Evolutionary conservation across 495 filamentous ascomycete species (phyloP), one percentile per base, ranked within the genome.

Genomic region (Tricharina praecox): DNA sequence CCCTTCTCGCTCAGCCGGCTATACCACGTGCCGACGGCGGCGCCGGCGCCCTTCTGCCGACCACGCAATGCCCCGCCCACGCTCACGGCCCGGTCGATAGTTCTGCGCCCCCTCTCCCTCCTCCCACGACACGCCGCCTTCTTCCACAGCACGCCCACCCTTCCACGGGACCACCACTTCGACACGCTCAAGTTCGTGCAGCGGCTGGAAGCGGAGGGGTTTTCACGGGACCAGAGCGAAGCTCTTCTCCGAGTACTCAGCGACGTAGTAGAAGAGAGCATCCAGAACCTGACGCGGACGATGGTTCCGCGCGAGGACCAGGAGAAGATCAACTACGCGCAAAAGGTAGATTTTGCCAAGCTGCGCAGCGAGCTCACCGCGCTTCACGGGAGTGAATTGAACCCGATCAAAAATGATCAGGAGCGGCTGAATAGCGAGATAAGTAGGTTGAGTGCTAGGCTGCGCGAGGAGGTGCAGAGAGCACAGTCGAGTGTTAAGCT

Each of bases 291-390:
- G 18, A 96, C 92, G 0, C 80, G 90, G 47, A 96, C 90, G 9
- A 96, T 99, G 92, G 92, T 99, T 2, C 72, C 92, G n/a, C 82
- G 84, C 58, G 92, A 96, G 66, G 92, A 85, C 51, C 77, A 81
- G 34, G 80, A 81, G 50, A 78, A 78, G 50, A 79, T 84, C 4
- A 92, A 85, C 2, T 99, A 99, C 66, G 93, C 86, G 0, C 92
- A 96, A 61, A 96, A 96, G 65, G 92, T 99, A 47, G 90, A 99
- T 67, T 96, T 99, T 57, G 85, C 90, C n/a, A 94, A 96, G 69
- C 77, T 96, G 16, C 85, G 90, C 61, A 88, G 84, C 21, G 90
- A 99, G 64, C 76, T 99, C 1, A 75, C 93, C 0, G 82, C 82
- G 8, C 76, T 85, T 3, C 92, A 99, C 65, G 85, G 81, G 35